Percentiles rank a stretch among this genome's conserved stretches.
These are phyloP conservation scores for Nannizzia gypsea DNA, from an alignment of 2,329 filamentous ascomycete species.

Conservation along the genomic window DNA sequence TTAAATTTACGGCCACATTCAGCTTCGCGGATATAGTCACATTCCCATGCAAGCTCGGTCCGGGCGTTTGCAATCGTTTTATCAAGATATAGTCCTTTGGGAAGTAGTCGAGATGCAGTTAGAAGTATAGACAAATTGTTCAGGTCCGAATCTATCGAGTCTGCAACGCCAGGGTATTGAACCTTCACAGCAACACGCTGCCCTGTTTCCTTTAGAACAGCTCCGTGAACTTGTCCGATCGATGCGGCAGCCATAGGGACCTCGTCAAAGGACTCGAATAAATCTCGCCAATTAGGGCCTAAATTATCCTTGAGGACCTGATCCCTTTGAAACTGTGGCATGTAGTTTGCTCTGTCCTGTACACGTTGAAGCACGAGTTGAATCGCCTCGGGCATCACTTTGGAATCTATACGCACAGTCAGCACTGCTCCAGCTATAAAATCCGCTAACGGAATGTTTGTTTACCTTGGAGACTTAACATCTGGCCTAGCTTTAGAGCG, in stretches of 20 bases:
- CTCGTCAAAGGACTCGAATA: constrained; percentile 79
- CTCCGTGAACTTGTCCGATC: constrained; percentile 90
- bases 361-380: constrained; percentile 86
- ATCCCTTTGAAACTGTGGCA: constrained; percentile 88
- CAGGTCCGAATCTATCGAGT: constrained; percentile 91
- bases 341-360: constrained; percentile 93
- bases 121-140: constrained; percentile 86
- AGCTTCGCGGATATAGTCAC: constrained; percentile 85
- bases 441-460: background rate
- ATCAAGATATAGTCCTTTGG: constrained; percentile 84
- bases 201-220: constrained; percentile 62
- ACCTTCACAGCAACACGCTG: constrained; percentile 84
- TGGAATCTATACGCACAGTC: constrained; percentile 51
- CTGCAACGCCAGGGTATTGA: constrained; percentile 90
- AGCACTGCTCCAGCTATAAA: constrained; percentile 1
- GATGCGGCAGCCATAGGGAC: constrained; percentile 89
- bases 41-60: constrained; percentile 89
- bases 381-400: constrained; percentile 79
- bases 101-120: constrained; percentile 78
- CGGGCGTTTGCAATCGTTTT: constrained; percentile 96
- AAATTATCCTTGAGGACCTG: constrained; percentile 69
- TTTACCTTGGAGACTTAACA: constrained; percentile 82
- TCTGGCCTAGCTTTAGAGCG: constrained; percentile 91
- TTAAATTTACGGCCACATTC: constrained; percentile 66
- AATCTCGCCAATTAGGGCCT: constrained; percentile 68